Base-by-base conservation (phyloP, 495 filamentous ascomycete genomes). In the Xylaria bambusicola region DNA sequence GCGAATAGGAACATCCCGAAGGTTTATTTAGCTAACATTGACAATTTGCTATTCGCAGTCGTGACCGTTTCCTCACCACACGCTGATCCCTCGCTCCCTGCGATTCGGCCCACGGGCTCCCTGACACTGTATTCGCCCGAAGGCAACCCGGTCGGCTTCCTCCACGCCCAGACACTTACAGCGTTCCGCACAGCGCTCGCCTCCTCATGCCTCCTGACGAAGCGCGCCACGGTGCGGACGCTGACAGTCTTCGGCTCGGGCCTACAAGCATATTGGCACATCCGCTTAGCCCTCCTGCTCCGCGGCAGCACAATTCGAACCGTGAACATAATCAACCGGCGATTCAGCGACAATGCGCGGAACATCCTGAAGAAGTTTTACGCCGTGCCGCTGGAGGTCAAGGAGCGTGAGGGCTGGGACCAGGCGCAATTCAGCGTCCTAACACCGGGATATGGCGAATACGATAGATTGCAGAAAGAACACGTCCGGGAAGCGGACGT, bases 141-240 rank as follows among this genome's bases (percentile, higher is more conserved):
- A 9, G 92, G 93, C 62, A 71, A 80, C 17, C 90, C 92, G 1
- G 79, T 88, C 29, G 94, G 87, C 9, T 77, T 98, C 58, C 78
- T 98, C 42, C 89, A 92, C 66, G 94, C 93, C 18, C 83, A 87
- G 68, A 90, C 92, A 56, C 69, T 98, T 13, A 98, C 94, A 2
- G 91, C 91, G 8, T 98, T 97, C 76, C 90, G 94, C 58, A 98
- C 94, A 2, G 93, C 94, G 1, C 82, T 98, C 31, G 87, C 88
- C 0, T 86, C 90, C 1, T 82, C 87, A 20, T 84, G 90, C 68
- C 79, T 96, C 0, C 82, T 97, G 47, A 82, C 79, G 50, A 86
- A 84, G 63, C 89, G 94, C 50, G 73, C 79, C 41, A 75, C 80
- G 46, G 84, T 93, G 27, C 84, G 86, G 62, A 91, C 86, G 10